Evolutionary conservation across 1,139 yeast genomes (phyloP).

Genomic region (Suhomyces taliae): DNA sequence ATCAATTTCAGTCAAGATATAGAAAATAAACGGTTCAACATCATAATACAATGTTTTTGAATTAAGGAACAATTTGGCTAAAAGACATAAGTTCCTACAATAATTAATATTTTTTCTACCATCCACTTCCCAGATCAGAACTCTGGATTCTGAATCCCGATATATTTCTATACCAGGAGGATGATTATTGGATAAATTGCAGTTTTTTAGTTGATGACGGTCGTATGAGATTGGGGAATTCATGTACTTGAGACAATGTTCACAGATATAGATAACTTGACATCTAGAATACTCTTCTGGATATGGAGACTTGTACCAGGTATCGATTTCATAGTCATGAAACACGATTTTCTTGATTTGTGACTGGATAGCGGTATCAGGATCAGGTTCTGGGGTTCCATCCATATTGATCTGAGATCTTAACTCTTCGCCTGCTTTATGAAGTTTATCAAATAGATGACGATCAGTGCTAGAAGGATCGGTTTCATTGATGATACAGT

Average conservation of each 20-base stretch:
- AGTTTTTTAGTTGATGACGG: slow-evolving; percentile 75
- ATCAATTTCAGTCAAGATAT: slow-evolving; percentile 75
- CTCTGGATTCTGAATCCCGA: slow-evolving; percentile 50
- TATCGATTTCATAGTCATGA: slow-evolving; percentile 70
- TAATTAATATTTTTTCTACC: slow-evolving; percentile 80
- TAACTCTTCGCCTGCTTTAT: slow-evolving; percentile 25
- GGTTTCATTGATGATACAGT: slow-evolving; percentile 61
- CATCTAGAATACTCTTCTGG: slow-evolving; percentile 81
- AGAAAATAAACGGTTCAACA: slow-evolving; percentile 92
- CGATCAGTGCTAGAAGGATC: slow-evolving; percentile 57
- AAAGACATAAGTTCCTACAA: slow-evolving; percentile 84
- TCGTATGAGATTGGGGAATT: slow-evolving; percentile 63
- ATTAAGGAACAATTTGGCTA: slow-evolving; percentile 85
- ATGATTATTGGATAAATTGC: slow-evolving; percentile 48
- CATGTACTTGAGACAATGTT: slow-evolving; percentile 82
- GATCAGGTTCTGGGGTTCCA: slow-evolving; percentile 1
- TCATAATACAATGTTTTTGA: slow-evolving; percentile 92
- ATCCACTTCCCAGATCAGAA: slow-evolving; percentile 87
- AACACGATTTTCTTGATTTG: slow-evolving; percentile 60
- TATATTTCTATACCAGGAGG: slow-evolving; percentile 96
- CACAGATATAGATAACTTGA: slow-evolving; percentile 71
- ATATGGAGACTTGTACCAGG: slow-evolving; percentile 94
- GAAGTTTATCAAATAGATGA: slow-evolving; percentile 41
- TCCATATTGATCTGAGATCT: slow-evolving; percentile 6
- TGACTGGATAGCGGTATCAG: slow-evolving; percentile 17